Evolutionary conservation across 805 yeast species (phyloP).

Genomic region (Hyphopichia homilentoma): DNA sequence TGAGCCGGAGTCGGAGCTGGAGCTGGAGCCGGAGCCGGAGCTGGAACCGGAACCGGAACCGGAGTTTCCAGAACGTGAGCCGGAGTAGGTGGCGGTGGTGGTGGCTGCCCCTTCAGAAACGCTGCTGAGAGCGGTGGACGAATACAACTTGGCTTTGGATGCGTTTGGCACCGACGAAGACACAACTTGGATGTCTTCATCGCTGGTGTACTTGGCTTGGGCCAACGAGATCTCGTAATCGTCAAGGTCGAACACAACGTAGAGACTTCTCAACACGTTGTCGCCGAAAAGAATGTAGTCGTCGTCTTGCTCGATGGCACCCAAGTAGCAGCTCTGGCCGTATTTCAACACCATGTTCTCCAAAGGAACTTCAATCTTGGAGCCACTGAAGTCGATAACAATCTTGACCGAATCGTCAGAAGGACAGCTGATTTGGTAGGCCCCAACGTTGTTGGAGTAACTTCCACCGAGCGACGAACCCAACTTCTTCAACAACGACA

Average conservation of each 20-base stretch:
- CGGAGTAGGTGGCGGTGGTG: conserved; percentile 13
- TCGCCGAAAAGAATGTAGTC: conserved; percentile 54
- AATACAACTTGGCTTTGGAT: conserved; percentile 41
- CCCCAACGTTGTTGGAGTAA: conserved; percentile 39
- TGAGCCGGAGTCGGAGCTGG: neutral
- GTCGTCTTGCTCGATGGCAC: conserved; percentile 17
- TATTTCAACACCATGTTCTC: conserved; percentile 21
- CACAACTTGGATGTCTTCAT: conserved; percentile 45
- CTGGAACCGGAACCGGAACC: conserved; percentile 1
- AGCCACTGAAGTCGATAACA: conserved; percentile 56
- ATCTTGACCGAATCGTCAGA: conserved; percentile 17
- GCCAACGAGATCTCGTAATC: conserved; percentile 54
- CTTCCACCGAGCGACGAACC: conserved; percentile 39
- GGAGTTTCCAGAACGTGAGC: conserved; percentile 7
- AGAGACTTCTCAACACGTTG: conserved; percentile 58
- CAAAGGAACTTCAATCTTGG: conserved; percentile 48
- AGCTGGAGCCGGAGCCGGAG: neutral
- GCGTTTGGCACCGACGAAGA: conserved; percentile 50
- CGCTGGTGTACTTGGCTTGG: conserved; percentile 21
- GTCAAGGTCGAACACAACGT: conserved; percentile 63
- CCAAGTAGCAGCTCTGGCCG: conserved; percentile 21
- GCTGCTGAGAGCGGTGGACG: conserved; percentile 26
- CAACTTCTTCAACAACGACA: conserved; percentile 24
- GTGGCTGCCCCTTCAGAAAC: conserved; percentile 2
- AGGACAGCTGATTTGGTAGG: conserved; percentile 46